Base-by-base conservation (phyloP, 768 basidiomycete species). In the Russula dissimulans region DNA sequence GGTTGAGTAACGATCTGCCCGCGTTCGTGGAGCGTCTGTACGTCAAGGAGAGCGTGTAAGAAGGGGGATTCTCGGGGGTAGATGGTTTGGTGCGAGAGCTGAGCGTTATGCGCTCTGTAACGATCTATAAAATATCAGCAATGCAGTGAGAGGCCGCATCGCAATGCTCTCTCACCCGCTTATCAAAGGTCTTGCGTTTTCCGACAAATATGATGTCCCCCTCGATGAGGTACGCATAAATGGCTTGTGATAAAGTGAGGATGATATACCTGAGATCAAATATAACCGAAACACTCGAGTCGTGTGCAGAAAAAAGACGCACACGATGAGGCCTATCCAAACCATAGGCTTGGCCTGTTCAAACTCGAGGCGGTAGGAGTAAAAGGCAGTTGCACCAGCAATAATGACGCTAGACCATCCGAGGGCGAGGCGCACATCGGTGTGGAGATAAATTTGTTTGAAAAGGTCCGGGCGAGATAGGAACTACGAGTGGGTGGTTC, bases 381-480 rank as follows among this genome's bases (percentile, higher is more conserved):
- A 95, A 45, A 91, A 76, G 38, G 86, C 87, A 32, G 91, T 91
- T 12, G 81, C 87, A 46, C 80, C 81, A 22, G 94, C 91, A 15
- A 95, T 79, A 60, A 93, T 79, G 49, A 93, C 88, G 62, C 87
- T 83, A 15, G 85, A 75, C 89, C 92, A 97, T 32, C 95, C 95
- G 12, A 97, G 78, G 0, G 76, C 84, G 45, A 98, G 80, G 51
- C 91, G 84, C 11, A 97, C 85, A 69, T 97, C 94, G 1, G 91
- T 92, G 67, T 97, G 93, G 45, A 82, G 76, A 72, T 95, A 81
- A 41, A 85, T 91, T 70, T 89, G 89, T 61, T 87, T 89, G 77
- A 94, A 97, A 42, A 91, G 72, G 56, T 86, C 84, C 9, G 89
- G 88, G 57, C 86, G 79, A 55, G 88, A 82, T 45, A 95, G 78